Evolutionary conservation across 495 filamentous ascomycete genomes (phyloP).

Genomic region (Penicillium malachiteum): DNA sequence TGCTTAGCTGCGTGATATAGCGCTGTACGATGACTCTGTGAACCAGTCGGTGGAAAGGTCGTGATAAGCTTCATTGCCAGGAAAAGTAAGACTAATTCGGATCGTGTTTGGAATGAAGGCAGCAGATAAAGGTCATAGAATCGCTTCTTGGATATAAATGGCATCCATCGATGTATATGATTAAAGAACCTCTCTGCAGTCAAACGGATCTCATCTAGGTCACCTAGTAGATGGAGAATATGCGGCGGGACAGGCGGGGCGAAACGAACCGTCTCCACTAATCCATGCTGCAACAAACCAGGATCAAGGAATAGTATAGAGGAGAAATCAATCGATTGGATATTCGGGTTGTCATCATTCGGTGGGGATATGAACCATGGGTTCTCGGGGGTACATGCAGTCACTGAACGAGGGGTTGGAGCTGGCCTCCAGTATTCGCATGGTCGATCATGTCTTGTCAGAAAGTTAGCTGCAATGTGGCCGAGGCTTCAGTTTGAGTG

Average conservation of each 20-base stretch:
- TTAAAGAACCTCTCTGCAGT: slow-evolving; percentile 21
- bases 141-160: slow-evolving; percentile 49
- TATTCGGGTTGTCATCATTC: slow-evolving; percentile 8
- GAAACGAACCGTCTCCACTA: slow-evolving; percentile 10
- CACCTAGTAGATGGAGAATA: slow-evolving; percentile 22
- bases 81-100: slow-evolving; percentile 49
- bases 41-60: slow-evolving; percentile 9
- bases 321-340: slow-evolving; percentile 18
- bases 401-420: background rate
- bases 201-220: slow-evolving; percentile 19
- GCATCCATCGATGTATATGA: slow-evolving; percentile 44
- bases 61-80: slow-evolving; percentile 48
- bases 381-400: slow-evolving; percentile 8
- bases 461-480: background rate
- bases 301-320: slow-evolving; percentile 24
- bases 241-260: slow-evolving; percentile 3
- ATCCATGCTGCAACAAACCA: slow-evolving; percentile 12
- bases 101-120: slow-evolving; percentile 18
- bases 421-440: slow-evolving; percentile 19
- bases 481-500: background rate
- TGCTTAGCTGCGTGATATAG: slow-evolving; percentile 45
- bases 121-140: slow-evolving; percentile 28
- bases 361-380: slow-evolving; percentile 3
- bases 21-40: slow-evolving; percentile 25
- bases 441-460: slow-evolving; percentile 11